phyloP scores from a whole-genome alignment of 2,329 filamentous ascomycete genomes.

The Grosmannia huntii region DNA sequence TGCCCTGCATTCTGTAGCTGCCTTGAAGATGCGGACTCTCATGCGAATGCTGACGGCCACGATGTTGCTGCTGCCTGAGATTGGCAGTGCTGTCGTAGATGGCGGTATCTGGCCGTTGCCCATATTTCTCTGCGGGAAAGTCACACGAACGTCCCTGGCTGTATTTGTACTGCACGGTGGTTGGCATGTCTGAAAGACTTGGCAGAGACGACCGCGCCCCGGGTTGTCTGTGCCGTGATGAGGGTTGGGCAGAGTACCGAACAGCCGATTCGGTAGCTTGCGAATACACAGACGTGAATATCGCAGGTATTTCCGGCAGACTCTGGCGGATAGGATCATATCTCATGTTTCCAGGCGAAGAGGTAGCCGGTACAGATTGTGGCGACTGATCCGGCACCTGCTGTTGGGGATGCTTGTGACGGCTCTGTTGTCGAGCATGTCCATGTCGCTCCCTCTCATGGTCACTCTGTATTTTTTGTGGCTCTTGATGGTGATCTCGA shows the following conservation, averaged over 20 bases:
- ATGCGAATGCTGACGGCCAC: too few relatives aligned
- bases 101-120: neutral
- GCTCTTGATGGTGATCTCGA: neutral
- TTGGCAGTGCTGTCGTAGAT: neutral
- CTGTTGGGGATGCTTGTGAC: neutral
- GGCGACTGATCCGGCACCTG: constrained; percentile 14
- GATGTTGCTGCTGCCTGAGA: neutral
- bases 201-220: neutral
- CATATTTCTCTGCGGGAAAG: neutral
- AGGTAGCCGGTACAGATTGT: constrained; percentile 24
- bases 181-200: neutral
- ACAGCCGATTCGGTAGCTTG: constrained; percentile 36
- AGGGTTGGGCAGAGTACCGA: constrained; percentile 26
- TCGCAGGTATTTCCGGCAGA: constrained; percentile 32
- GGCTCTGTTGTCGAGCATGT: constrained; percentile 5
- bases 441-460: constrained; percentile 7
- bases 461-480: neutral
- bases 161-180: neutral
- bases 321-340: constrained; percentile 48
- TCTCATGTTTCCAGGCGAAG: constrained; percentile 44
- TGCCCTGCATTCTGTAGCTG: neutral
- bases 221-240: constrained; percentile 10
- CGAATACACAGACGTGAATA: constrained; percentile 36
- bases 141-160: neutral
- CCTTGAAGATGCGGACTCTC: neutral